These are phyloP conservation scores for Salix exigua DNA, from an alignment of 345 rosid genomes.

Conservation along the genomic window DNA sequence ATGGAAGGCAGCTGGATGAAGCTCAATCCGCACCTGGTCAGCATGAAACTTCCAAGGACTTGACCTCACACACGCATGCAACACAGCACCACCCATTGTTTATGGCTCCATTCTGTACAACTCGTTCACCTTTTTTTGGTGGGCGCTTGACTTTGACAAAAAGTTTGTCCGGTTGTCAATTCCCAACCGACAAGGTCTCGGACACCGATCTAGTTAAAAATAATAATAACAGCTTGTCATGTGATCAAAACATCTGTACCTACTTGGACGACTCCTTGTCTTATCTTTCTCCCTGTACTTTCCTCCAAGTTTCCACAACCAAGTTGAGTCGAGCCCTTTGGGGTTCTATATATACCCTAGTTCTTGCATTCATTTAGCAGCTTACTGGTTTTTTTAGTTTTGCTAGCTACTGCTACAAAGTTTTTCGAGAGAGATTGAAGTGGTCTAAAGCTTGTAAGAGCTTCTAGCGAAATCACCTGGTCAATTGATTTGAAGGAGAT, in stretches of 20 bases:
- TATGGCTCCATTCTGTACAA: not conserved
- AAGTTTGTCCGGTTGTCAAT: not conserved
- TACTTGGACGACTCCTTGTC: not conserved
- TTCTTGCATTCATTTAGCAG: not conserved
- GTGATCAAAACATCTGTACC: not conserved
- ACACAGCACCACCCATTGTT: not conserved
- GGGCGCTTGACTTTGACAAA: constrained; percentile 30
- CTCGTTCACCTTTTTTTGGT: constrained; percentile 1
- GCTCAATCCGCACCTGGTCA: constrained; percentile 2
- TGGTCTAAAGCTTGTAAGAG: not conserved
- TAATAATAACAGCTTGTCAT: not conserved
- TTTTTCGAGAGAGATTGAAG: not conserved
- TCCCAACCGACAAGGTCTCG: constrained; percentile 10
- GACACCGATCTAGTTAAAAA: not conserved
- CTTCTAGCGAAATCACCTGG: not conserved
- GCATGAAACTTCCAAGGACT: not conserved
- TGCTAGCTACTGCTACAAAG: not conserved
- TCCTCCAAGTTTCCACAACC: constrained; percentile 5
- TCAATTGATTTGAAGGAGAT: not conserved
- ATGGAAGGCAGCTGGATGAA: too few species aligned
- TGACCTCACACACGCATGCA: not conserved
- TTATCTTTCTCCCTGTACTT: too few species aligned
- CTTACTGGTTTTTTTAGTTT: not conserved
- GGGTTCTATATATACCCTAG: not conserved
- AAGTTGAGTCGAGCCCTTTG: not conserved